A percentile compares a stretch with the other conserved stretches of the same genome.
phyloP scores from a whole-genome alignment of 768 basidiomycete genomes.

The Lentinula lateritia region DNA sequence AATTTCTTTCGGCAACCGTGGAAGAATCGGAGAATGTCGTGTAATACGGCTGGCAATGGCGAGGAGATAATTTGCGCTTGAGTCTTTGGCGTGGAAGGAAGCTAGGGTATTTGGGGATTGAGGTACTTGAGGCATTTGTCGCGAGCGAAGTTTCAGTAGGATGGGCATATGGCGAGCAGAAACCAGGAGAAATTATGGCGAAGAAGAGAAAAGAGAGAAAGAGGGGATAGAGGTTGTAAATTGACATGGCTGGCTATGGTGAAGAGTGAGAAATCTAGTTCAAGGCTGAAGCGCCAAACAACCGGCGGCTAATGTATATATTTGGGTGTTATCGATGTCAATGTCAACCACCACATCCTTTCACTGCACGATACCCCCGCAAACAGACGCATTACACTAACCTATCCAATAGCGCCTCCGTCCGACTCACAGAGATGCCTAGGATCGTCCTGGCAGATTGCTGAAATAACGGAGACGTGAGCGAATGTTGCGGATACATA shows the following conservation, averaged over 20 bases:
- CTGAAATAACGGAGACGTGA: too few species aligned
- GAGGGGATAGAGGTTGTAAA: background rate
- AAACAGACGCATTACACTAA: too few species aligned
- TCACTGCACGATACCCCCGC: too few species aligned
- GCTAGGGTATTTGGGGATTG: background rate
- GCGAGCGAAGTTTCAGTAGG: background rate
- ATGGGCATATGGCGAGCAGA: background rate
- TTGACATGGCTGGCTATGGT: background rate
- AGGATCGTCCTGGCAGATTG: too few species aligned
- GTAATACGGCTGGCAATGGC: constrained; percentile 16
- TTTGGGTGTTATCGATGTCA: too few species aligned
- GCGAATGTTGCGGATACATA: too few species aligned
- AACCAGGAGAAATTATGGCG: background rate
- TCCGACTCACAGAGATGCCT: too few species aligned
- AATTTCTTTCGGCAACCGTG: background rate
- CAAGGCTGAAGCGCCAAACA: too few species aligned
- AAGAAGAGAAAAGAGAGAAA: background rate
- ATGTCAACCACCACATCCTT: too few species aligned
- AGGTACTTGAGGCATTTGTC: background rate
- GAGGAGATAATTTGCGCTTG: background rate
- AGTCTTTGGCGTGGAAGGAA: background rate
- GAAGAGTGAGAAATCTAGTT: background rate
- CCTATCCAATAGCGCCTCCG: too few species aligned
- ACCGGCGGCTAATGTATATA: too few species aligned
- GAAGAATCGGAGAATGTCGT: constrained; percentile 13